Evolutionary conservation across 345 rosid species (phyloP).

Genomic region (Pistacia atlantica): DNA sequence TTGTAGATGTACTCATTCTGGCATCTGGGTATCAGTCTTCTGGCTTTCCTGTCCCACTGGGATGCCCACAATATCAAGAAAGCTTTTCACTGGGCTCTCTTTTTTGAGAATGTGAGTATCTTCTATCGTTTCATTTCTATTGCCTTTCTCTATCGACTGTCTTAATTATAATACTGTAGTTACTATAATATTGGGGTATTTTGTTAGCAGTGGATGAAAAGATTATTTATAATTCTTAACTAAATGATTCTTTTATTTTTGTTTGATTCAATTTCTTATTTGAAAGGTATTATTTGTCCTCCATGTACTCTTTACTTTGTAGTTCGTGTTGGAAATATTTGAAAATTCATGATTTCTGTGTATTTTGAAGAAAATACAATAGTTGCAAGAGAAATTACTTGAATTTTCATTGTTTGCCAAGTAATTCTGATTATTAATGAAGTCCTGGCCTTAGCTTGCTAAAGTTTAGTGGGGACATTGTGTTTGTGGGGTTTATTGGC

Average conservation of each 20-base stretch:
- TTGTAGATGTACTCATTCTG: constrained; percentile 71
- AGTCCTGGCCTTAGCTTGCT: not conserved
- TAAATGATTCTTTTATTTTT: not conserved
- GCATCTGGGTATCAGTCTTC: constrained; percentile 84
- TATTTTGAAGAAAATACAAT: too few species aligned
- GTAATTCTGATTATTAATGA: not conserved
- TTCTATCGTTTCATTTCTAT: not conserved
- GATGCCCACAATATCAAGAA: constrained; percentile 56
- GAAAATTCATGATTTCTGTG: too few species aligned
- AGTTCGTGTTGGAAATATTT: too few species aligned
- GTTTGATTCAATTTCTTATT: not conserved
- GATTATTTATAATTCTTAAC: not conserved
- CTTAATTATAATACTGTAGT: not conserved
- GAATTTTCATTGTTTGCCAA: not conserved
- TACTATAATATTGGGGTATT: not conserved
- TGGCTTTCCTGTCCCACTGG: constrained; percentile 69
- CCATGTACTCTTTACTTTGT: not conserved
- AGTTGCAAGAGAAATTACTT: not conserved
- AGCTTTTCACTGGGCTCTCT: constrained; percentile 77
- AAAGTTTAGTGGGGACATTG: not conserved
- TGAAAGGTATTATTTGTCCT: not conserved
- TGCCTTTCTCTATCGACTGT: not conserved
- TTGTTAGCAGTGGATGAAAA: not conserved
- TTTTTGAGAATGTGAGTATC: constrained; percentile 62
- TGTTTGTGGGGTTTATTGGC: not conserved